Base-by-base conservation (phyloP, 352 stramenopile species). In the Phytophthora brassicae region DNA sequence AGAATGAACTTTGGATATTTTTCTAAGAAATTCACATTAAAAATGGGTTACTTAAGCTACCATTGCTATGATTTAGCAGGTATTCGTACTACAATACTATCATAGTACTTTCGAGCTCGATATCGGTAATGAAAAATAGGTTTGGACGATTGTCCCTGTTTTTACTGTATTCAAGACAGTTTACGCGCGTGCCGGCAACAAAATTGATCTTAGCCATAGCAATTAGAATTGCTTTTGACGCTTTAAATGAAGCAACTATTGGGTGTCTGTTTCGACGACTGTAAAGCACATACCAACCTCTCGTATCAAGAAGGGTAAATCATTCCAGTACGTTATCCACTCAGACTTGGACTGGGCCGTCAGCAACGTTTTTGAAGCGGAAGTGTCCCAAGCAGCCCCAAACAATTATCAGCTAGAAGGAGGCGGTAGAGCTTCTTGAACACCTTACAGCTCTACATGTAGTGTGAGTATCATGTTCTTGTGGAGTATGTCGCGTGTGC, bases 91-190 rank as follows among this genome's bases (percentile, higher is more conserved):
- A n/a, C n/a, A n/a, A n/a, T n/a, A n/a, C n/a, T n/a, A n/a, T n/a
- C n/a, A n/a, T n/a, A n/a, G n/a, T n/a, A n/a, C n/a, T n/a, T n/a
- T n/a, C n/a, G n/a, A n/a, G n/a, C n/a, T n/a, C n/a, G n/a, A n/a
- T n/a, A n/a, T n/a, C n/a, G n/a, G n/a, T n/a, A n/a, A 52, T 68
- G 45, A 68, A 74, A 11, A 67, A 79, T 23, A 31, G 66, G 14
- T 4, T 44, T 70, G 22, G 60, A 69, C 43, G 66, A 79, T 26
- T 63, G 22, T 79, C 4, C 66, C 66, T 1, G 46, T 70, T 6
- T 60, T 64, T 4, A 45, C 62, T 7, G 61, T 79, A 8, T 72
- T 76, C 33, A 63, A n/a, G n/a, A n/a, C 68, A 0, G 68, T 79
- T 22, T 0, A 64, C 46, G 0, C 70, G 67, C 22, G 72, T 79